Percentiles rank a stretch among this genome's conserved stretches.
Evolutionary conservation across 495 filamentous ascomycete genomes (phyloP).

Genomic region (Lepidopterella palustris): DNA sequence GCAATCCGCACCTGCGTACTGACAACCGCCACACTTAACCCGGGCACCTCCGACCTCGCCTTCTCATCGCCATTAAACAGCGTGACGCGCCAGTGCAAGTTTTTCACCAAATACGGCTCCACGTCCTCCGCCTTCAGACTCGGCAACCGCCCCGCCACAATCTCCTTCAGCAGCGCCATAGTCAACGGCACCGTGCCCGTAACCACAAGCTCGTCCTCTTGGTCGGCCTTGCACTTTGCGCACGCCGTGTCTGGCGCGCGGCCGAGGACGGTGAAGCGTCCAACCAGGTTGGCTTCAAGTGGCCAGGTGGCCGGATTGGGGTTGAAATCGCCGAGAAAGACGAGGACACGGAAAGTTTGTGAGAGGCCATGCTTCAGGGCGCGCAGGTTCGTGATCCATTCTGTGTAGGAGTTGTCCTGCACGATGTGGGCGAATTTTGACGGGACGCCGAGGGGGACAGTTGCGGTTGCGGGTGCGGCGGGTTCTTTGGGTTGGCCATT

Average conservation of each 20-base stretch:
- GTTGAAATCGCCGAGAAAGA: conserved; percentile 23
- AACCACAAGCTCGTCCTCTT: conserved; percentile 10
- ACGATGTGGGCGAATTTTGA: conserved; percentile 11
- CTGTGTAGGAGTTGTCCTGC: conserved; percentile 9
- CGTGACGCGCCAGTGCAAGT: conserved; percentile 22
- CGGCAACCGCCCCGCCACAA: conserved; percentile 3
- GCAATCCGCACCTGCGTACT: conserved; percentile 16
- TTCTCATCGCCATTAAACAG: conserved; percentile 14
- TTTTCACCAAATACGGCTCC: conserved; percentile 8
- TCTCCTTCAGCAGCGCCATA: conserved; percentile 10
- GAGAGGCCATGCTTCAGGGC: conserved; percentile 16
- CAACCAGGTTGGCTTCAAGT: conserved; percentile 16
- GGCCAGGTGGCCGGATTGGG: conserved; percentile 15
- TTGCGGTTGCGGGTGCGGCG: background rate
- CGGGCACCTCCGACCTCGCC: conserved; percentile 10
- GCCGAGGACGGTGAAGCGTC: conserved; percentile 22
- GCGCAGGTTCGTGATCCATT: conserved; percentile 19
- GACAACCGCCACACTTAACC: conserved; percentile 15
- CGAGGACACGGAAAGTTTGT: conserved; percentile 18
- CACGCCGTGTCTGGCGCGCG: conserved; percentile 11
- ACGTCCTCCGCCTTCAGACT: conserved; percentile 14
- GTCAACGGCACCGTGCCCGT: conserved; percentile 21
- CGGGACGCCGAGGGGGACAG: conserved; percentile 12
- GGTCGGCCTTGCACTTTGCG: conserved; percentile 15
- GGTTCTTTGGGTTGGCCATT: background rate